Conservation (phyloP, 2,329 filamentous ascomycete genomes). For the Cryphonectria radicalis region DNA sequence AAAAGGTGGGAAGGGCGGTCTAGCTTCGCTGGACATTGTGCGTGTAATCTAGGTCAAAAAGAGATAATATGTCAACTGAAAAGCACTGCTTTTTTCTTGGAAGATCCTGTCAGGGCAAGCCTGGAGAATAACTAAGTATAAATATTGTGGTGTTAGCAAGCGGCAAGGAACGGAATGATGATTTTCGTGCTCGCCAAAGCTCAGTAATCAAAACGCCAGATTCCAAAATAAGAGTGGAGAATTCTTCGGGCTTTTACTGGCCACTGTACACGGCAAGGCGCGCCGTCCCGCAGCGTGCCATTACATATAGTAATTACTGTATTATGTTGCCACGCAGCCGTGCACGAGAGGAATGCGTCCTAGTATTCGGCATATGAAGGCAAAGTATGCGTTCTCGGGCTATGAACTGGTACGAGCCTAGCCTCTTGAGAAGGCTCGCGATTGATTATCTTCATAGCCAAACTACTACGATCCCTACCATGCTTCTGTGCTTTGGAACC, state of each 20-base stretch:
- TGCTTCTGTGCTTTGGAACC: too few relatives aligned
- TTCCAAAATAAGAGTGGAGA: neutral
- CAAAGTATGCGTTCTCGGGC: neutral
- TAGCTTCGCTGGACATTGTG: slow-evolving; percentile 35
- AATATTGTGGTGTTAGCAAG: neutral
- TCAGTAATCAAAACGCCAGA: slow-evolving; percentile 1
- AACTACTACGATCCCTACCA: too few relatives aligned
- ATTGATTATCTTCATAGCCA: too few relatives aligned
- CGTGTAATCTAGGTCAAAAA: neutral
- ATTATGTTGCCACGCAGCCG: neutral
- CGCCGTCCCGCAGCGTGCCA: neutral
- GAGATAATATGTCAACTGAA: neutral
- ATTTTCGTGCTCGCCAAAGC: neutral
- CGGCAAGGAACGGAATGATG: neutral
- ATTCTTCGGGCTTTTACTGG: neutral
- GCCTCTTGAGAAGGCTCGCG: too few relatives aligned
- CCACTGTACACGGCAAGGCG: neutral
- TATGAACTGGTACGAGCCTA: too few relatives aligned
- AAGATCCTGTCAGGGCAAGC: too few relatives aligned
- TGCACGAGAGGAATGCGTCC: neutral
- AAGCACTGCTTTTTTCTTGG: neutral
- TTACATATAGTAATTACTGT: neutral
- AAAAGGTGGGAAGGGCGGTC: slow-evolving; percentile 69
- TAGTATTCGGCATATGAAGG: neutral
- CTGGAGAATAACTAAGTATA: neutral